Conservation (phyloP, 257 asterid species). For the Ehretia macrophylla region DNA sequence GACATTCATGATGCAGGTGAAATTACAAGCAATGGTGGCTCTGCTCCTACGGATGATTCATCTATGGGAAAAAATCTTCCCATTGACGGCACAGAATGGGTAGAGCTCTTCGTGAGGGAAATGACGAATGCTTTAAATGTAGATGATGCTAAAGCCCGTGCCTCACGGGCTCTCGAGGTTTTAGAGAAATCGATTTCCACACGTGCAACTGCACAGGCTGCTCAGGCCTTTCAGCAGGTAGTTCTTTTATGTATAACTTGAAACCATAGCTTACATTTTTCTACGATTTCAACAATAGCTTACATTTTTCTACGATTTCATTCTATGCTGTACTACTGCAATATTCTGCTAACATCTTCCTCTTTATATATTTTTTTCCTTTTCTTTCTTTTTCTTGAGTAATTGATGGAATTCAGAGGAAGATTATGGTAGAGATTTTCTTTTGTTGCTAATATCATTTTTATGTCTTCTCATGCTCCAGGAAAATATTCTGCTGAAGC, state of each 20-base stretch:
- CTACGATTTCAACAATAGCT: not conserved
- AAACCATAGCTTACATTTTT: not conserved
- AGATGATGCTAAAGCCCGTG: slow-evolving; percentile 49
- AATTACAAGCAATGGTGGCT: slow-evolving; percentile 34
- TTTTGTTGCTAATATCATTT: not conserved
- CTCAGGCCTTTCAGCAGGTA: slow-evolving; percentile 67
- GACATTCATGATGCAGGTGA: slow-evolving; percentile 20
- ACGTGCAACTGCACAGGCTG: slow-evolving; percentile 51
- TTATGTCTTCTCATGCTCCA: slow-evolving; percentile 14
- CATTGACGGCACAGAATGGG: slow-evolving; percentile 35
- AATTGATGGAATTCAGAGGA: not conserved
- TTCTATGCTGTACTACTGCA: not conserved
- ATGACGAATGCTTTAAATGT: slow-evolving; percentile 39
- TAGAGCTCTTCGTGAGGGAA: slow-evolving; percentile 44
- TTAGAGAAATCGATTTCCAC: slow-evolving; percentile 37
- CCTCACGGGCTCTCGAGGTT: slow-evolving; percentile 39
- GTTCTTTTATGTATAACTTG: slow-evolving; percentile 8
- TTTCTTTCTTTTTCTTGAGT: not conserved
- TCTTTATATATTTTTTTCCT: not conserved
- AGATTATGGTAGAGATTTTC: not conserved
- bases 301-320: not conserved
- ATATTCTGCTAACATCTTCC: not conserved
- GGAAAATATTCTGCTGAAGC: slow-evolving; percentile 71
- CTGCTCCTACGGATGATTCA: slow-evolving; percentile 32
- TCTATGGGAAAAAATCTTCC: slow-evolving; percentile 15